Conservation (phyloP, 192 early-diverging fungal species). For the Chytriomyces confervae region DNA sequence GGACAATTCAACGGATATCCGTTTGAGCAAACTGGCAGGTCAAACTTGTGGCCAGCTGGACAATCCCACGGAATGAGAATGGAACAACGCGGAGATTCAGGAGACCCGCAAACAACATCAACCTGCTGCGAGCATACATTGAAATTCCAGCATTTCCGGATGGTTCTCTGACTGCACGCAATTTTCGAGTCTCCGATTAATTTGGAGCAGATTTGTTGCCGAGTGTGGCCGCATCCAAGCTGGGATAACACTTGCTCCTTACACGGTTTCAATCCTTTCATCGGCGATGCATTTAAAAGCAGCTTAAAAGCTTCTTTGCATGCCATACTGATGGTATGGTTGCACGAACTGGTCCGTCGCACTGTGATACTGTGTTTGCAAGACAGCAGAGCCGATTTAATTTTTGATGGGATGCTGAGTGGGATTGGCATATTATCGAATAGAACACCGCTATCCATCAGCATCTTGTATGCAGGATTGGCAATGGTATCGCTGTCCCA, state of each 20-base stretch:
- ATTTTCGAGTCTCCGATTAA: neutral
- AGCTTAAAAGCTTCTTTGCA: constrained; percentile 28
- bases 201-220: neutral
- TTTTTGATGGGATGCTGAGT: neutral
- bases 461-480: neutral
- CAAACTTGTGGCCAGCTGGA: constrained; percentile 18
- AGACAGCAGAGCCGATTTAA: neutral
- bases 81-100: constrained; percentile 24
- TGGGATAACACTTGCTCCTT: neutral
- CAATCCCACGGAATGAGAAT: constrained; percentile 23
- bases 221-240: constrained; percentile 31
- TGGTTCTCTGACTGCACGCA: neutral
- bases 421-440: constrained; percentile 14
- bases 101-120: constrained; percentile 23
- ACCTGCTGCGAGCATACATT: constrained; percentile 2
- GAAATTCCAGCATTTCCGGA: constrained; percentile 30
- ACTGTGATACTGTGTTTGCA: constrained; percentile 10
- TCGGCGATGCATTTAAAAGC: neutral
- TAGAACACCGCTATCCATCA: constrained; percentile 15
- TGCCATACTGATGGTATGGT: neutral
- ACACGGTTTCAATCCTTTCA: constrained; percentile 21
- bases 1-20: constrained; percentile 36
- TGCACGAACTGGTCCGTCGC: neutral
- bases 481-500: constrained; percentile 2
- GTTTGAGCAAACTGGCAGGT: constrained; percentile 26